Evolutionary conservation across 2,329 filamentous ascomycete species (phyloP), one percentile per base, ranked within the genome.

Genomic region (Colletotrichum filicis): DNA sequence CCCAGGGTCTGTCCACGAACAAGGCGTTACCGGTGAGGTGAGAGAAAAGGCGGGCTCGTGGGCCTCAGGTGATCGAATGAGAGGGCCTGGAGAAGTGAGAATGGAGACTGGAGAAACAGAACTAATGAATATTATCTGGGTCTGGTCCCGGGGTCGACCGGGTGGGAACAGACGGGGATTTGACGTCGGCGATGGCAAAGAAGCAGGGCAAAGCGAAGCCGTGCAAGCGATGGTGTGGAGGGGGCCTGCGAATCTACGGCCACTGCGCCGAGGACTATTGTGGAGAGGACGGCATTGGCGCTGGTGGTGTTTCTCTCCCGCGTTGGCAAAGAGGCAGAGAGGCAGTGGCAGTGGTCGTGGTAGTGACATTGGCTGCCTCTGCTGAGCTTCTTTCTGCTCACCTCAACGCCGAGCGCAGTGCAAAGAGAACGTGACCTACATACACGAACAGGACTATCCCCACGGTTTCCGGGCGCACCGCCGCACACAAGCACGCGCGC

Each of bases 1-100:
- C 49, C 53, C 59, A 60, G 67, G 70, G 61, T 64, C n/a, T 64
- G 46, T 24, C 52, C 30, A 46, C 42, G 32, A 58, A 26, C 53
- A 42, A 42, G 70, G 66, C 59, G 55, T 59, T n/a, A 59, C 66
- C 66, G 28, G 30, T 69, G 46, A 62, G 49, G 58, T 60, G 66
- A 69, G 70, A 69, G 57, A 63, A 73, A 73, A 64, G 66, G 66
- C 59, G 55, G 70, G 60, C 55, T 60, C 53, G 24, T 69, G 59
- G 70, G 49, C 32, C 70, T 69, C 70, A 68, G 66, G 59, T 55
- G 70, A 24, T 55, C 66, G 66, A 73, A 73, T 73, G 66, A 73
- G 53, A 69, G 46, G 42, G 70, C 59, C 66, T 69, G 52, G 26
- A 59, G 58, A 64, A n/a, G 42, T 53, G 49, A 16, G 55, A 46